Base-by-base conservation (phyloP, 1,284 basidiomycete species). In the Athelia sp. region DNA sequence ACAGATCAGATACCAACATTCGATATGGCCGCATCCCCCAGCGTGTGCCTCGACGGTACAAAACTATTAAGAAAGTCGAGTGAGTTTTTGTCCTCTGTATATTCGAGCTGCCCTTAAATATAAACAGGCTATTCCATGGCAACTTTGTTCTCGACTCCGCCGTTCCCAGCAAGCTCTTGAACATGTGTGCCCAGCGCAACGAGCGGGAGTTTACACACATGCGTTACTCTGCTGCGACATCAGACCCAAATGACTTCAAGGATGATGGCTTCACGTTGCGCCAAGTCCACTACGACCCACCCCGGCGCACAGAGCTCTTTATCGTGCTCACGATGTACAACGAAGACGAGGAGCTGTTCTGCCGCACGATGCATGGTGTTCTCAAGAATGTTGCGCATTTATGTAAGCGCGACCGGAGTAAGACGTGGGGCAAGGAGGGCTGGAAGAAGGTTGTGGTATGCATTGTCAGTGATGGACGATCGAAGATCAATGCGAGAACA, bases 341-440 rank as follows among this genome's bases (percentile, higher is more conserved):
- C 59, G 86, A 88, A 62, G 85, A 87, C 59, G 86, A 88, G 60
- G 71, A 78, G 51, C 71, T 89, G 6, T 88, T 95, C 67, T 88
- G 84, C 58, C 71, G 92, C 40, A 92, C 93, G 0, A 93, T 96
- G 90, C 85, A 93, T 58, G 93, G 93, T 50, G 87, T 96, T 13
- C 92, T 96, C 72, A 91, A 87, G 73, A 94, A 94, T 60, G 77
- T 92, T 47, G 82, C 81, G 13, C 87, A 91, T 63, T 66, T 95
- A 52, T 93, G 90, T 64, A 87, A 85, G 56, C 74, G 92, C 18
- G 86, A 87, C 42, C 70, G 90, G 49, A 89, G 85, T 58, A 93
- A 91, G 74, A 97, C 88, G 1, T 98, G 95, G 95, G 93, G 93
- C 1, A 88, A 91, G 63, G 92, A 97, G 0, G 93, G 94, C 0